A percentile compares a stretch with the other conserved stretches of the same genome.
phyloP scores from a whole-genome alignment of 352 stramenopile species.

The Phytophthora kernoviae region DNA sequence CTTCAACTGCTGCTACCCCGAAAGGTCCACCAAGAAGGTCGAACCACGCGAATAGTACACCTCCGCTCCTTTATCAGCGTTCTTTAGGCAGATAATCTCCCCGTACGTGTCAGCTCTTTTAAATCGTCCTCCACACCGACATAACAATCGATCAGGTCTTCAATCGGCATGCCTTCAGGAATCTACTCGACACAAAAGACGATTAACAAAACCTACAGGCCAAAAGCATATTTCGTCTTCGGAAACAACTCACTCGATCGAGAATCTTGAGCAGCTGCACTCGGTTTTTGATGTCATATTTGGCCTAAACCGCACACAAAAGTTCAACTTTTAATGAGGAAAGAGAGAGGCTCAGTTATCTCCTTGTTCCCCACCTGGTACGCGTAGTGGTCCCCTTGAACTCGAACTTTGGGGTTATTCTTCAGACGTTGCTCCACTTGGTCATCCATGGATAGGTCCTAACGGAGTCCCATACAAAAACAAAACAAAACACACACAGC shows the following conservation, averaged over 20 bases:
- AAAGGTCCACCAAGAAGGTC: constrained; percentile 78
- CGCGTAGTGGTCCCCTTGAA: constrained; percentile 77
- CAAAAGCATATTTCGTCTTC: neutral
- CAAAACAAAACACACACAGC: neutral
- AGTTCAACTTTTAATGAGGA: neutral
- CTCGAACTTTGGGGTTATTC: constrained; percentile 87
- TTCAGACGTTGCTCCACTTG: constrained; percentile 86
- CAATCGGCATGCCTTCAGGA: constrained; percentile 80
- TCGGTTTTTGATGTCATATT: constrained; percentile 89
- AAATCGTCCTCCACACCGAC: constrained; percentile 79
- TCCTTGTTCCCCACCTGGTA: constrained; percentile 59
- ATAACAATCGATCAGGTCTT: constrained; percentile 87
- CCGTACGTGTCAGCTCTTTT: constrained; percentile 68
- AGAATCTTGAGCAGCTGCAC: constrained; percentile 80
- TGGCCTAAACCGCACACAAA: constrained; percentile 47
- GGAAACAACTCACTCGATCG: constrained; percentile 51
- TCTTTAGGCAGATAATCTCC: constrained; percentile 88
- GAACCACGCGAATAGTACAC: constrained; percentile 78
- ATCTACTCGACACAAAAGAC: constrained; percentile 40
- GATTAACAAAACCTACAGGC: constrained; percentile 1
- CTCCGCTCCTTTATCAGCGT: constrained; percentile 73
- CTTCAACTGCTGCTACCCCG: constrained; percentile 74
- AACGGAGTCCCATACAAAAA: too few relatives aligned
- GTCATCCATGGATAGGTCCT: constrained; percentile 82
- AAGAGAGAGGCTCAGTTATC: neutral